phyloP scores from a whole-genome alignment of 208 protist species.

The Leishmania gerbilli region DNA sequence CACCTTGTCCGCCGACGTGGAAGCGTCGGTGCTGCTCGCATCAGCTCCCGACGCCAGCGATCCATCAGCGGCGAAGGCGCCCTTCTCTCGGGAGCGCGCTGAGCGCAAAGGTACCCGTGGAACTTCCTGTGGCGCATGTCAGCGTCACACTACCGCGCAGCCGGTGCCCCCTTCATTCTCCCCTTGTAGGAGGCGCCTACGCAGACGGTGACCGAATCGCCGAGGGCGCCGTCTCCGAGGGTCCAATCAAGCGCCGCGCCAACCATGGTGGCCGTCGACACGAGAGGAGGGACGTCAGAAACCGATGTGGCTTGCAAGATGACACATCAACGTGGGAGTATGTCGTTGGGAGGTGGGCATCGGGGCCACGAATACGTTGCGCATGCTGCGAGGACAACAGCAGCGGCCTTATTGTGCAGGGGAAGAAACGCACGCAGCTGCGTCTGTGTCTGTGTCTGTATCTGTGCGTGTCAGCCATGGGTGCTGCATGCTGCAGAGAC shows the following conservation, averaged over 20 bases:
- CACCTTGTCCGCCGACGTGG: background rate
- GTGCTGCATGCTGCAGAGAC: background rate
- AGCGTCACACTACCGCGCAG: slow-evolving; percentile 12
- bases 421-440: no score
- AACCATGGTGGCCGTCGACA: slow-evolving; percentile 5
- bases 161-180: slow-evolving; percentile 4
- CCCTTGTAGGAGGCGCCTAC: slow-evolving; percentile 20
- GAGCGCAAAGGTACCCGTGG: slow-evolving; percentile 30
- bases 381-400: no score
- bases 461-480: background rate
- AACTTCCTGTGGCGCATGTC: slow-evolving; percentile 6
- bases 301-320: background rate
- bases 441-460: no score
- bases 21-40: background rate
- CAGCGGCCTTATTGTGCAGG: no score
- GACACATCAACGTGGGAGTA: background rate
- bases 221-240: slow-evolving; percentile 16
- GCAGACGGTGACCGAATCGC: slow-evolving; percentile 18
- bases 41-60: background rate
- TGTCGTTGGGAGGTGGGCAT: background rate
- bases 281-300: background rate
- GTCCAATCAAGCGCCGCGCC: background rate
- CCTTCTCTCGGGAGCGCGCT: slow-evolving; percentile 31
- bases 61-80: slow-evolving; percentile 22
- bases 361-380: no score